Evolutionary conservation across 495 filamentous ascomycete species (phyloP).

Genomic region (Tuber microsphaerosporum): DNA sequence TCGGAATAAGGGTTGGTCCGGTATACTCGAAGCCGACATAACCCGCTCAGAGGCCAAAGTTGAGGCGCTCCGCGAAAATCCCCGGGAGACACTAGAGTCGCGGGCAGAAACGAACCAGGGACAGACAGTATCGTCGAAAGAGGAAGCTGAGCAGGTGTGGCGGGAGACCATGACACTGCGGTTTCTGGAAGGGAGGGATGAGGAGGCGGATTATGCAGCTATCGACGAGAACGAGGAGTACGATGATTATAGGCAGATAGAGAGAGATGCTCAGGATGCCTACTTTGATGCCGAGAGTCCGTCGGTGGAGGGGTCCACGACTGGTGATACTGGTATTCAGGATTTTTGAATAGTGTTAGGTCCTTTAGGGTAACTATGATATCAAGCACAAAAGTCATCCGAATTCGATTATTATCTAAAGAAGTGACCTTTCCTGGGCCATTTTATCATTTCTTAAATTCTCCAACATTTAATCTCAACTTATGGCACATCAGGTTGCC

Average conservation of each 20-base stretch:
- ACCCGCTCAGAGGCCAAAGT: slow-evolving; percentile 64
- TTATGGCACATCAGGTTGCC: background rate
- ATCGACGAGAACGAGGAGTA: slow-evolving; percentile 66
- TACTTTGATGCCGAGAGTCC: slow-evolving; percentile 55
- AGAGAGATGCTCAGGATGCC: slow-evolving; percentile 53
- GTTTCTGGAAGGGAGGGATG: slow-evolving; percentile 61
- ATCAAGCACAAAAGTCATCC: background rate
- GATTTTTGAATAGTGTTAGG: slow-evolving; percentile 54
- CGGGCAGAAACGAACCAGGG: slow-evolving; percentile 40
- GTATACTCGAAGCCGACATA: slow-evolving; percentile 62
- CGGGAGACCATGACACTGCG: slow-evolving; percentile 61
- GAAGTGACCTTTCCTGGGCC: background rate
- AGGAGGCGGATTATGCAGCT: slow-evolving; percentile 61
- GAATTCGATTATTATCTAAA: background rate
- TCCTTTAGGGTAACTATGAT: background rate
- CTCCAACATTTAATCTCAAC: background rate
- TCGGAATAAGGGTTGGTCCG: slow-evolving; percentile 61
- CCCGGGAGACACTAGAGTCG: slow-evolving; percentile 46
- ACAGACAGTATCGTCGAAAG: slow-evolving; percentile 53
- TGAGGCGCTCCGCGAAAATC: slow-evolving; percentile 55
- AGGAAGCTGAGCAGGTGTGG: slow-evolving; percentile 63
- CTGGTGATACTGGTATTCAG: slow-evolving; percentile 63
- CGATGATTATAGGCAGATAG: slow-evolving; percentile 54
- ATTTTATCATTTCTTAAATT: background rate
- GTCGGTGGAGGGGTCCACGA: slow-evolving; percentile 54